Base-by-base conservation (phyloP, 1,284 basidiomycete species). In the Cutaneotrichosporon cavernicola region DNA sequence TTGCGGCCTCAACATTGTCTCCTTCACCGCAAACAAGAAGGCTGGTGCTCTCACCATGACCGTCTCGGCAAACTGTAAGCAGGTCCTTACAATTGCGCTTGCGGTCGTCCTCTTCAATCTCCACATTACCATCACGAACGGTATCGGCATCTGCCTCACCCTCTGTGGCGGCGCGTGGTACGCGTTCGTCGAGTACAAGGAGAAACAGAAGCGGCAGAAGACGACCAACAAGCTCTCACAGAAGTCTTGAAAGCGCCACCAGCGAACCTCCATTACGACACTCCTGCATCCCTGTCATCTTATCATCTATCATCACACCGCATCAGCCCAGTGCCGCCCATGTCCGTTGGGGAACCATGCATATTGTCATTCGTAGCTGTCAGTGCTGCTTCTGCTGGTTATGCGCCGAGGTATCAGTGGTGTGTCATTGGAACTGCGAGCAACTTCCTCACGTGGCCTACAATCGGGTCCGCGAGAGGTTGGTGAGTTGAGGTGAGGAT, bases 21-120 rank as follows among this genome's bases (percentile, higher is more conserved):
- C 90, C 76, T 94, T 96, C 74, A 91, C 90, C 52, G 90, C 94
- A 30, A 97, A 96, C 81, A 89, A 89, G 78, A 88, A 89, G 76
- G 88, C 91, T 0, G 92, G 92, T 3, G 88, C 78, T 26, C 63
- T 79, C 62, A 80, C 78, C 0, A 79, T 80, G 78, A 80, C 79
- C 8, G 77, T 81, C 1, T 78, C 76, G 8, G 78, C 77, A 26
- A 80, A 80, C 88, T 65, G 93, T 63, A 97, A 97, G 81, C 94
- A 97, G 76, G 94, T 93, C n/a, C 79, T 97, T 67, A 95, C 93
- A 1, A 89, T 97, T 68, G 83, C 93, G 3, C 86, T 89, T 59
- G 91, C 92, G 0, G 90, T 97, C 11, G 71, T 85, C 43, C 84
- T 96, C 38, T 97, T 97, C 80, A 82, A 93, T 75, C 81, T 96